Conservation (phyloP, 768 basidiomycete species). For the Termitomyces heimii region DNA sequence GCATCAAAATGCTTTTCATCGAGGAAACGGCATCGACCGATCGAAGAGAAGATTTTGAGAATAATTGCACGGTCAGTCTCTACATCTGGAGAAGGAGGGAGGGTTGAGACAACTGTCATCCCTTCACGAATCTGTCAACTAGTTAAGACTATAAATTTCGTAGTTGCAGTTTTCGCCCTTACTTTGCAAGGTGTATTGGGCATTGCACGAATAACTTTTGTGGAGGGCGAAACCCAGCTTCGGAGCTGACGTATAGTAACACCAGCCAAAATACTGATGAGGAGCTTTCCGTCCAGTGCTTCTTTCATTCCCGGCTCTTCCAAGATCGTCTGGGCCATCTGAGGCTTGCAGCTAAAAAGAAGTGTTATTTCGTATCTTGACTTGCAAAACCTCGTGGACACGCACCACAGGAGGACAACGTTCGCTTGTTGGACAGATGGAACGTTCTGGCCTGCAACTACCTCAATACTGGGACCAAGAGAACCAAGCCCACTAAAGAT, state of each 20-base stretch:
- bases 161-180: slow-evolving; percentile 13
- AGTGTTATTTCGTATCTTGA: neutral
- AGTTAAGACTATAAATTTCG: neutral
- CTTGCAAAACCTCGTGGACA: neutral
- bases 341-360: slow-evolving; percentile 81
- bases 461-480: slow-evolving; percentile 62
- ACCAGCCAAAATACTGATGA: slow-evolving; percentile 98
- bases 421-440: slow-evolving; percentile 67
- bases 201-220: slow-evolving; percentile 92
- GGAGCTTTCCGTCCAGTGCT: slow-evolving; percentile 82
- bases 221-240: slow-evolving; percentile 68
- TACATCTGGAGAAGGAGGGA: slow-evolving; percentile 45
- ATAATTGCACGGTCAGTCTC: slow-evolving; percentile 68
- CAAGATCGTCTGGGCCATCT: slow-evolving; percentile 74
- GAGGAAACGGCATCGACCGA: slow-evolving; percentile 91
- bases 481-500: slow-evolving; percentile 55
- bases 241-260: slow-evolving; percentile 81
- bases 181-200: slow-evolving; percentile 98
- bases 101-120: slow-evolving; percentile 89
- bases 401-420: slow-evolving; percentile 86
- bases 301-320: slow-evolving; percentile 69
- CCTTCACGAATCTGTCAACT: slow-evolving; percentile 86
- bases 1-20: slow-evolving; percentile 99
- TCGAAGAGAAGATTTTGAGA: slow-evolving; percentile 93
- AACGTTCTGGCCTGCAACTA: slow-evolving; percentile 67